Percentiles rank a stretch among this genome's conserved stretches.
phyloP scores from a whole-genome alignment of 495 filamentous ascomycete genomes.

The Aspergillus coremiiformis region DNA sequence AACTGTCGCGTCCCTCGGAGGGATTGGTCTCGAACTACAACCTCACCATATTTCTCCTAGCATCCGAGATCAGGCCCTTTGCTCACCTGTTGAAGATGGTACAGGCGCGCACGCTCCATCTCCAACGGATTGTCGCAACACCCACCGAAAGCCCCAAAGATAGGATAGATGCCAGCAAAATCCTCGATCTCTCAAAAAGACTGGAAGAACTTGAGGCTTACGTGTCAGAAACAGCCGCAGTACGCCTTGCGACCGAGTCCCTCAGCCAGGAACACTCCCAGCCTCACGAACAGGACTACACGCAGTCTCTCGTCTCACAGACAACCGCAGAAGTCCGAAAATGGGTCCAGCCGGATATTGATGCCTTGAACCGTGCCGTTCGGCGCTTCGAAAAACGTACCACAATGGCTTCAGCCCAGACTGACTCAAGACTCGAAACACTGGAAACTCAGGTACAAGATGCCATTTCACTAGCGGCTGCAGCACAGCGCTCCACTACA shows the following conservation, averaged over 20 bases:
- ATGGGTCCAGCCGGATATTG: conserved; percentile 69
- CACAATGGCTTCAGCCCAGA: conserved; percentile 61
- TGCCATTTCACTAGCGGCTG: conserved; percentile 69
- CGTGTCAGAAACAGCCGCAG: conserved; percentile 34
- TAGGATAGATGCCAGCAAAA: conserved; percentile 32
- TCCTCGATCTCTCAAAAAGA: conserved; percentile 54
- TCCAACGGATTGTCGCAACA: conserved; percentile 65
- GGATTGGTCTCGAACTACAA: conserved; percentile 87
- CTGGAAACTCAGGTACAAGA: conserved; percentile 67
- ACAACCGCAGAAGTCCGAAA: conserved; percentile 57
- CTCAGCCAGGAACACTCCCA: background rate
- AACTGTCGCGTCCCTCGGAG: conserved; percentile 75
- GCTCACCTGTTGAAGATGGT: conserved; percentile 76
- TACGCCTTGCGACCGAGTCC: conserved; percentile 17
- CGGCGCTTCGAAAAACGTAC: conserved; percentile 90
- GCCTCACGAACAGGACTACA: conserved; percentile 15
- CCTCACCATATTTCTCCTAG: conserved; percentile 86
- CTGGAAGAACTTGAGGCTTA: conserved; percentile 64
- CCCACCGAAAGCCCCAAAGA: conserved; percentile 35
- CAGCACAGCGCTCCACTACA: conserved; percentile 47
- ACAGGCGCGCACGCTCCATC: conserved; percentile 68
- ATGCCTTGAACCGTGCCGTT: conserved; percentile 83
- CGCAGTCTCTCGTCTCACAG: conserved; percentile 32
- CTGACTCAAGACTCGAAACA: conserved; percentile 62
- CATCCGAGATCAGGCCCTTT: conserved; percentile 74